A percentile compares a stretch with the other conserved stretches of the same genome.
Evolutionary conservation across 1,284 basidiomycete species (phyloP).

Genomic region (Cerrena zonata): DNA sequence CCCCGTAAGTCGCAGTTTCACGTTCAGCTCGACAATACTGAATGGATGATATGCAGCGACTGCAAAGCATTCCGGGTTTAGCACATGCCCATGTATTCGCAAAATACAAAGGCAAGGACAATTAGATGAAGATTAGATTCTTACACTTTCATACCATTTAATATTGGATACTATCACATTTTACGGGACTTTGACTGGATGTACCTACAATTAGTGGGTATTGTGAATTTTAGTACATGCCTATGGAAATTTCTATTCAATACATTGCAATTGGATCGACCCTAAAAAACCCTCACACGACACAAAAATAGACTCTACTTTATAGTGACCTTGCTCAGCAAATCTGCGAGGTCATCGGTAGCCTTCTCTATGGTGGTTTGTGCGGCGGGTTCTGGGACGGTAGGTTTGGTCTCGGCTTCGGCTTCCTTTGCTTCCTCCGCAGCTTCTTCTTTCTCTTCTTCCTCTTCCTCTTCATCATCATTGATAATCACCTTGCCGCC

Average conservation of each 20-base stretch:
- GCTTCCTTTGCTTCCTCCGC: conserved; percentile 43
- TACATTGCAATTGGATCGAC: too few relatives aligned
- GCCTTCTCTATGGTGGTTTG: background rate
- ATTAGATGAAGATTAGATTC: background rate
- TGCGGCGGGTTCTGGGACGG: conserved; percentile 30
- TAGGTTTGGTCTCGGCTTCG: conserved; percentile 26
- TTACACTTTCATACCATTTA: background rate
- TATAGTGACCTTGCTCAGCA: conserved; percentile 53
- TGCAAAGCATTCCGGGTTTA: conserved; percentile 73
- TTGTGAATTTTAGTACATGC: too few relatives aligned
- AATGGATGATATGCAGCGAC: conserved; percentile 38
- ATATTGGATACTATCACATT: background rate
- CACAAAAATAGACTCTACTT: conserved; percentile 9
- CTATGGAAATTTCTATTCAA: too few relatives aligned
- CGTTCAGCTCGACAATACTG: background rate
- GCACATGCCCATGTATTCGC: conserved; percentile 81
- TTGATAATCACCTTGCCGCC: conserved; percentile 54
- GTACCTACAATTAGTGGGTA: background rate
- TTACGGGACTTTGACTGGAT: background rate
- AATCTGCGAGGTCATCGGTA: conserved; percentile 45
- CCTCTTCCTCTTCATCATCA: conserved; percentile 77
- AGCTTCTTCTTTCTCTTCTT: conserved; percentile 65
- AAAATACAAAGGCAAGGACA: conserved; percentile 35
- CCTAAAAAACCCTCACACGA: too few relatives aligned
- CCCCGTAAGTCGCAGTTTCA: conserved; percentile 44